Conservation (phyloP, 768 basidiomycete genomes). For the Naganishia kalamii region DNA sequence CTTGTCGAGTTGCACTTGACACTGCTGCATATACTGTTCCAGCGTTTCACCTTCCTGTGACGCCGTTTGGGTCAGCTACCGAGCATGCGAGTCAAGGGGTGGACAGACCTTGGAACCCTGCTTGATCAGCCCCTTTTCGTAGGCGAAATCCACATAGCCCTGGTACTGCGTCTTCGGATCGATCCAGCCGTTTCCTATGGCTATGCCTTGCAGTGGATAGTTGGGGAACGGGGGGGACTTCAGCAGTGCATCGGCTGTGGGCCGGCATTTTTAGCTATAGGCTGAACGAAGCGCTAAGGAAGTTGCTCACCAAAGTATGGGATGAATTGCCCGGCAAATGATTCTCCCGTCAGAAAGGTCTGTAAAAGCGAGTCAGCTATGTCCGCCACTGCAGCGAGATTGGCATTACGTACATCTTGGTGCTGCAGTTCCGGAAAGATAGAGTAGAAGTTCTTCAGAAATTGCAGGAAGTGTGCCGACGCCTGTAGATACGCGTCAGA, state of each 20-base stretch:
- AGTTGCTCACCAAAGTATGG: constrained; percentile 72
- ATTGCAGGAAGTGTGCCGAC: constrained; percentile 69
- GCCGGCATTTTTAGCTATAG: not conserved
- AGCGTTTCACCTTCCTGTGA: constrained; percentile 59
- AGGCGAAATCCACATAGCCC: constrained; percentile 76
- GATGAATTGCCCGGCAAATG: constrained; percentile 95
- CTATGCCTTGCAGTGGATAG: constrained; percentile 65
- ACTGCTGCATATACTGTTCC: constrained; percentile 58
- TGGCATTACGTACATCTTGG: not conserved
- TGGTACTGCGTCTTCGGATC: constrained; percentile 83
- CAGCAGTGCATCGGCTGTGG: constrained; percentile 68
- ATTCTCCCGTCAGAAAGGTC: constrained; percentile 95
- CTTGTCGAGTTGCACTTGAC: constrained; percentile 51
- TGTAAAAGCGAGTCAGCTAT: constrained; percentile 42
- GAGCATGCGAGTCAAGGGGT: not conserved
- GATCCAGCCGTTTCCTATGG: constrained; percentile 99
- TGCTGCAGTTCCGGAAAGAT: constrained; percentile 79
- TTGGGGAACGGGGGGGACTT: constrained; percentile 53
- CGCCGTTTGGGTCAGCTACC: not conserved
- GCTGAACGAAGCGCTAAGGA: constrained; percentile 9
- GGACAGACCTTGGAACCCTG: constrained; percentile 59
- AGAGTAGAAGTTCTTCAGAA: constrained; percentile 77
- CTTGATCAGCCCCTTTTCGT: constrained; percentile 71
- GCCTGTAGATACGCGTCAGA: constrained; percentile 52
- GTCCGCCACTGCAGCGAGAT: no score